Base-by-base conservation (phyloP, 305 asterid genomes). In the Lippia alba region DNA sequence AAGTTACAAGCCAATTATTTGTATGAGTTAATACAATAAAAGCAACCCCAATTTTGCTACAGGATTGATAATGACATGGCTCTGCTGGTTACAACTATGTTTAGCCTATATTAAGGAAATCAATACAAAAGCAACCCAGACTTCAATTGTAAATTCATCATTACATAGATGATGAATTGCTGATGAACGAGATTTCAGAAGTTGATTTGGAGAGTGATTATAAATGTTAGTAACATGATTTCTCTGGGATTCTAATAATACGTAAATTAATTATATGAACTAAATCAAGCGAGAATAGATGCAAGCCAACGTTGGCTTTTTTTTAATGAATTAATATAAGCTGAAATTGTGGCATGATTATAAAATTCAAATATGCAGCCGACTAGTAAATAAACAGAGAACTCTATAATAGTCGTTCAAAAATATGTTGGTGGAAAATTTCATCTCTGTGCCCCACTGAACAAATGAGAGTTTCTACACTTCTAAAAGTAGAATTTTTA, bases 1-100 rank as follows among this genome's bases (percentile, higher is more conserved):
- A 64, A 56, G 30, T 49, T 57, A 74, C 24, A 70, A 70, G 54
- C 68, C 56, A 54, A 64, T 41, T 57, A 61, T 46, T 15, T 56
- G 50, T 57, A 45, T 24, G 30, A 24, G 30, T 24, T 46, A 50
- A 14, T 8, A 54, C 12, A 39, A 66, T 41, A 11, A 55, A 62
- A 20, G 8, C 36, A 4, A 40, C 58, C 64, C 40, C 65, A 63
- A 15, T 56, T 64, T 62, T 17, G 30, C 30, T 24, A 24, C 30
- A 56, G 51, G 16, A 54, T 58, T 19, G 53, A 55, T 18, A n/a
- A 34, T 53, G 10, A 20, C 19, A 10, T 60, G 56, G 71, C 71
- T 55, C 14, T 64, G 46, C 9, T 66, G 45, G 11, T 19, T 45
- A 57, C 72, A 54, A 61, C 55, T 50, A 56, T 53, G 30, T 3